phyloP scores from a whole-genome alignment of 306 rosid genomes.

The Abrus precatorius region DNA sequence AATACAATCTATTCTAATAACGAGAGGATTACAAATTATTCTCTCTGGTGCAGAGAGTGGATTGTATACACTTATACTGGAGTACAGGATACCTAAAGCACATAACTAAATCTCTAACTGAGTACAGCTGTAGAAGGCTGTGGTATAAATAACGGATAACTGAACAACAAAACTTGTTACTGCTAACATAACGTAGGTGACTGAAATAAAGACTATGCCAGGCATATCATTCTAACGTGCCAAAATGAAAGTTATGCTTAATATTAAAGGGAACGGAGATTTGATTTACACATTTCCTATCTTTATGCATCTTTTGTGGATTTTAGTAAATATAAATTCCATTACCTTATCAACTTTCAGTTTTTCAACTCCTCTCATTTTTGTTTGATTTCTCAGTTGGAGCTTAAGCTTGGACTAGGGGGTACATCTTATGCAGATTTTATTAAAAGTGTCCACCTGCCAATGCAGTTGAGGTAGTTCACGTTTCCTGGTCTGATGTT shows the following conservation, averaged over 20 bases:
- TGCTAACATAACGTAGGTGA: neutral
- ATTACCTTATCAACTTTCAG: constrained; percentile 37
- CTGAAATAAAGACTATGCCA: neutral
- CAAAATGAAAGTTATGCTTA: neutral
- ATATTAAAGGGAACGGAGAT: neutral
- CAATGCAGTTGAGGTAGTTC: constrained; percentile 94
- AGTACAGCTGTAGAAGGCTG: too few relatives aligned
- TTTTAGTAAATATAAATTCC: constrained; percentile 19
- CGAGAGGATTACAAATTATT: neutral
- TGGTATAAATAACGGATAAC: too few relatives aligned
- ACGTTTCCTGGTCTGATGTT: constrained; percentile 23
- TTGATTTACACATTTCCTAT: neutral
- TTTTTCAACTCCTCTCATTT: constrained; percentile 19
- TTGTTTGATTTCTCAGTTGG: constrained; percentile 67
- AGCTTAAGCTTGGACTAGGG: constrained; percentile 93
- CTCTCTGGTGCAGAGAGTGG: neutral
- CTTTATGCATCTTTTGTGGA: constrained; percentile 5
- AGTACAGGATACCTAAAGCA: neutral
- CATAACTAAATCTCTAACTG: too few relatives aligned
- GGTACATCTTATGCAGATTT: constrained; percentile 96
- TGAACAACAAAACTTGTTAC: too few relatives aligned
- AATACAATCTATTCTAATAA: neutral
- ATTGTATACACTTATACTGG: neutral
- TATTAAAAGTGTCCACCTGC: constrained; percentile 79
- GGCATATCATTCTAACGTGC: neutral